Evolutionary conservation across 2,329 filamentous ascomycete species (phyloP), one percentile per base, ranked within the genome.

Genomic region (Fusarium sp.): DNA sequence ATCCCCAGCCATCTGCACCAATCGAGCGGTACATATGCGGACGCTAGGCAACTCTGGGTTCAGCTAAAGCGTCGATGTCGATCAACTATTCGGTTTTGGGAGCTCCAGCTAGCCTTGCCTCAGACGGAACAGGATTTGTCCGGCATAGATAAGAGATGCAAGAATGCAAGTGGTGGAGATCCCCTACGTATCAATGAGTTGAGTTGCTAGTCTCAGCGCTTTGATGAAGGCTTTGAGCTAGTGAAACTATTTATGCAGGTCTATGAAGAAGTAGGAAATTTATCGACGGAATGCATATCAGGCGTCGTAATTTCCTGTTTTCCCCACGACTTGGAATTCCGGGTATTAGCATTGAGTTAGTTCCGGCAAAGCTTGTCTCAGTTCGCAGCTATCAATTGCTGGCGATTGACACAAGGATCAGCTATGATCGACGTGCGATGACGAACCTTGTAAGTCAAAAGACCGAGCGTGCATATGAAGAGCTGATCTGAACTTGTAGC

Each of bases 301-400:
- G 32, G 32, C 5, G 32, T 18, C 0, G 16, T 1, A 9, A 4
- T 38, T 38, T 11, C 32, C 32, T 38, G 32, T 38, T 18, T 18
- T 38, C 16, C 32, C 32, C 32, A 9, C 32, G 32, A 6, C 8
- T 3, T 38, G 32, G 9, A 38, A 38, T 38, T 9, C 3, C 4
- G 9, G 32, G 10, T 12, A 38, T 38, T 9, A 0, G 1, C 5
- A 38, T 38, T 38, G 5, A 38, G 16, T 38, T 38, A 6, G 32
- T 38, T 18, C 34, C 16, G 16, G 34, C 34, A 38, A 38, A n/a
- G 34, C 34, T 38, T n/a, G 34, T 38, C 34, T 38, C 16, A 38
- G 1, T 38, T 38, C 2, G 5, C 3, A 1, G 9, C 0, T n/a
- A 11, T n/a, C 16, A n/a, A 38, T n/a, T n/a, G 18, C 9, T n/a